Conservation (phyloP, 352 stramenopile species). For the Pythium rhizo-oryzae region DNA sequence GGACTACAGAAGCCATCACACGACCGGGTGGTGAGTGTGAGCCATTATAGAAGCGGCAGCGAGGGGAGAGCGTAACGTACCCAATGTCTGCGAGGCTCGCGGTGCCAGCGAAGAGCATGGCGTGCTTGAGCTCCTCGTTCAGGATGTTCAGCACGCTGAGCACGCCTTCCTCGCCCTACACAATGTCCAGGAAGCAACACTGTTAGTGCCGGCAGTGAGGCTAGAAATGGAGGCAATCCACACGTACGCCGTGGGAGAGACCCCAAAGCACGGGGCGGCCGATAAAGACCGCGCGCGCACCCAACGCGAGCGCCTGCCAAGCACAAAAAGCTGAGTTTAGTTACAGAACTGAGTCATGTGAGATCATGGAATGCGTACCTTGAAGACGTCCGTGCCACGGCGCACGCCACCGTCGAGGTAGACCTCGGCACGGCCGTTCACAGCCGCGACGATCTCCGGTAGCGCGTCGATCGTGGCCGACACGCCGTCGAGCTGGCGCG, state of each 20-base stretch:
- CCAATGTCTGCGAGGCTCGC: slow-evolving; percentile 67
- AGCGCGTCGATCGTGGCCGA: slow-evolving; percentile 92
- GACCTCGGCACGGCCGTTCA: slow-evolving; percentile 86
- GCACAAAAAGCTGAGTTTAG: neutral
- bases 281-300: slow-evolving; percentile 94
- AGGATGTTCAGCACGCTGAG: slow-evolving; percentile 90
- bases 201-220: neutral
- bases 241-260: slow-evolving; percentile 85
- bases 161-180: slow-evolving; percentile 85
- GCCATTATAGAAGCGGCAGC: neutral
- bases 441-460: slow-evolving; percentile 87
- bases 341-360: neutral
- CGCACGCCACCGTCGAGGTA: slow-evolving; percentile 95
- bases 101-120: slow-evolving; percentile 89
- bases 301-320: slow-evolving; percentile 82
- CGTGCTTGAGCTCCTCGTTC: slow-evolving; percentile 91
- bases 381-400: slow-evolving; percentile 95
- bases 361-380: slow-evolving; percentile 45
- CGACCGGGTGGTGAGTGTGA: slow-evolving; percentile 1
- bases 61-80: slow-evolving; percentile 30
- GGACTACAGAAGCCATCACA: slow-evolving; percentile 24
- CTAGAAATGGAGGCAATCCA: neutral
- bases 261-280: slow-evolving; percentile 95
- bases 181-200: neutral
- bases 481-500: slow-evolving; percentile 90